These are phyloP conservation scores for Diplodia sapinea DNA, from an alignment of 2,329 filamentous ascomycete genomes.

Conservation along the genomic window DNA sequence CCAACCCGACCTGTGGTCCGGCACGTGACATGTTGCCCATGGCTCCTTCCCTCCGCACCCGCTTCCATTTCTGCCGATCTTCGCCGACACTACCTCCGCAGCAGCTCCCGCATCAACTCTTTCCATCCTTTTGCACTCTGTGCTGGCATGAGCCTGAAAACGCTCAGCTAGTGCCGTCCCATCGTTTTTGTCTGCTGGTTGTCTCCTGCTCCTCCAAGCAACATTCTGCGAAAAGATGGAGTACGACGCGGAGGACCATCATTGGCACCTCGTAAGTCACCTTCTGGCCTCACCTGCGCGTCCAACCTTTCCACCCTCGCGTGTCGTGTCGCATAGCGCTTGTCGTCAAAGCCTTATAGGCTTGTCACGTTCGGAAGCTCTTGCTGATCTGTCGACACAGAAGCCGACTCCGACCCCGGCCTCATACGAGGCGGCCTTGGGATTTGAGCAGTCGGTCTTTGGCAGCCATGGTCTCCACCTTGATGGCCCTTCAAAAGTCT, in stretches of 20 bases:
- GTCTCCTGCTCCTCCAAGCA: neutral
- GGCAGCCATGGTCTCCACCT: neutral
- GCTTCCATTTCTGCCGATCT: neutral
- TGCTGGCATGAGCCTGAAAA: neutral
- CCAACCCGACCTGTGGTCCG: neutral
- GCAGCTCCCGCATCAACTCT: neutral
- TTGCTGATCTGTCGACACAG: constrained; percentile 5
- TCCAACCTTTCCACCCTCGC: neutral
- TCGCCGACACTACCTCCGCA: neutral
- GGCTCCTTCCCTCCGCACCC: neutral
- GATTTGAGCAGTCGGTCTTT: constrained; percentile 22
- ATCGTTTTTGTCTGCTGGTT: neutral
- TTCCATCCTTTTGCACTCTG: neutral
- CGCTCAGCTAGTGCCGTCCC: neutral
- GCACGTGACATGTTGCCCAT: neutral
- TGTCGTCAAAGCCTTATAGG: neutral
- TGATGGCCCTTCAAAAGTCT: constrained; percentile 12
- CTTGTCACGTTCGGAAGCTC: neutral
- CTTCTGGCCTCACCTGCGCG: neutral
- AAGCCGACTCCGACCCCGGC: constrained; percentile 14
- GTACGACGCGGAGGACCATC: neutral
- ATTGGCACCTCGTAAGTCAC: neutral
- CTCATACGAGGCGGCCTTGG: neutral
- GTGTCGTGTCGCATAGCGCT: neutral
- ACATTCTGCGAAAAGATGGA: neutral